Evolutionary conservation across 2,329 filamentous ascomycete species (phyloP).

Genomic region (Fusarium hainanense): DNA sequence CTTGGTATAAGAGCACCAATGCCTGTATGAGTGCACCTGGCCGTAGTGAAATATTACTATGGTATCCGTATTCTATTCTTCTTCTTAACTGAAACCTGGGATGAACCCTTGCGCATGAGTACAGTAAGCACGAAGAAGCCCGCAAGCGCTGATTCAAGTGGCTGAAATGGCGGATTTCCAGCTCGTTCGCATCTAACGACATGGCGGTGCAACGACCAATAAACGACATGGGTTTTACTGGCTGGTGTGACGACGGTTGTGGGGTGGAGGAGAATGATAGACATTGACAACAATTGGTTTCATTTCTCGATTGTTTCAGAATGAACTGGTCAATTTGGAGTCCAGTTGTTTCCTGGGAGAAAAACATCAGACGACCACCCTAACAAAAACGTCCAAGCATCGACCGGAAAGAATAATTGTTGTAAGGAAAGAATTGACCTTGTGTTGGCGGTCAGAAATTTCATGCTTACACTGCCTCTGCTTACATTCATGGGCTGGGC

Average conservation of each 20-base stretch:
- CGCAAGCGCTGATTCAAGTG: conserved; percentile 26
- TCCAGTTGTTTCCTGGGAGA: background rate
- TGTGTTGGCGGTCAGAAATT: conserved; percentile 7
- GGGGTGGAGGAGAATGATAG: conserved; percentile 10
- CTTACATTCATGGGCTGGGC: conserved; percentile 5
- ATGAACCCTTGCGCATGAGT: conserved; percentile 7
- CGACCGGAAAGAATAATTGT: background rate
- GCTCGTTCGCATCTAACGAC: conserved; percentile 2
- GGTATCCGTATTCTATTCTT: background rate
- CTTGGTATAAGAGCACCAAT: background rate
- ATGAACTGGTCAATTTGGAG: background rate
- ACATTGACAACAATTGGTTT: conserved; percentile 10
- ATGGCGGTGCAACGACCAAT: conserved; percentile 27
- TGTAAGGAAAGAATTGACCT: too few relatives aligned
- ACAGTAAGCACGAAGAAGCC: conserved; percentile 26
- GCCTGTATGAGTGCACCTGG: background rate
- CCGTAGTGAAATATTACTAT: background rate
- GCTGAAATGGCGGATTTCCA: conserved; percentile 25
- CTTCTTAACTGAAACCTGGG: conserved; percentile 2
- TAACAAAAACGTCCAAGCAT: background rate
- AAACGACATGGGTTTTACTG: background rate
- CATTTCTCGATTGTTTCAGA: conserved; percentile 3
- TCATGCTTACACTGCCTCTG: conserved; percentile 13
- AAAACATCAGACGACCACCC: background rate
- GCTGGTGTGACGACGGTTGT: conserved; percentile 24